Evolutionary conservation across 2,329 filamentous ascomycete species (phyloP), one percentile per base, ranked within the genome.

Genomic region (Waltergamsia citrina): DNA sequence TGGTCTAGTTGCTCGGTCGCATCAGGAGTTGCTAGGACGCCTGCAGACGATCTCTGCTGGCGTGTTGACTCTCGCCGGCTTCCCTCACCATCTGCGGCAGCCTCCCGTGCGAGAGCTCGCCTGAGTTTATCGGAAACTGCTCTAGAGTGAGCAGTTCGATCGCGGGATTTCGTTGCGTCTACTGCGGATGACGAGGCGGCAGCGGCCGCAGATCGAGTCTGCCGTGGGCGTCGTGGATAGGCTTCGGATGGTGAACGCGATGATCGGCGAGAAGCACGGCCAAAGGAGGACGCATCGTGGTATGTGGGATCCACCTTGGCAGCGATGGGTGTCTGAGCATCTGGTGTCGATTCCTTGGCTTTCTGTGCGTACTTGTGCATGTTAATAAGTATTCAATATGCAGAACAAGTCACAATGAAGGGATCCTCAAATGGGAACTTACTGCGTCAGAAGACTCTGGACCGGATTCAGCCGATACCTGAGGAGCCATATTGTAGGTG

Each of bases 401-500:
- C 23, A n/a, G 23, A 25, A 9, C 9, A 25, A n/a, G 23, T n/a
- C n/a, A n/a, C n/a, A n/a, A n/a, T n/a, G n/a, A n/a, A n/a, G n/a
- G n/a, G n/a, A n/a, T n/a, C n/a, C n/a, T n/a, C n/a, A n/a, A n/a
- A n/a, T n/a, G n/a, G 29, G 19, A 11, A 32, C 29, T 32, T 22
- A 32, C 29, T n/a, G 29, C 19, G 5, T 21, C 10, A 14, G 18
- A n/a, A 14, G 12, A 19, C 7, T 22, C 7, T 6, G 4, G 15
- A 12, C 23, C 29, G 12, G 7, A 19, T 7, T 30, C 17, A 20
- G 54, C 47, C 16, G 76, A 64, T 34, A 81, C 74, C 29, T 76
- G 73, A 31, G 74, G 73, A 23, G 83, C 63, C 33, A 71, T 43
- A 22, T 81, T 76, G 46, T 94, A 88, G 26, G 74, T 78, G 51